Conservation (phyloP, 768 basidiomycete species). For the Leucocoprinus leucothites region DNA sequence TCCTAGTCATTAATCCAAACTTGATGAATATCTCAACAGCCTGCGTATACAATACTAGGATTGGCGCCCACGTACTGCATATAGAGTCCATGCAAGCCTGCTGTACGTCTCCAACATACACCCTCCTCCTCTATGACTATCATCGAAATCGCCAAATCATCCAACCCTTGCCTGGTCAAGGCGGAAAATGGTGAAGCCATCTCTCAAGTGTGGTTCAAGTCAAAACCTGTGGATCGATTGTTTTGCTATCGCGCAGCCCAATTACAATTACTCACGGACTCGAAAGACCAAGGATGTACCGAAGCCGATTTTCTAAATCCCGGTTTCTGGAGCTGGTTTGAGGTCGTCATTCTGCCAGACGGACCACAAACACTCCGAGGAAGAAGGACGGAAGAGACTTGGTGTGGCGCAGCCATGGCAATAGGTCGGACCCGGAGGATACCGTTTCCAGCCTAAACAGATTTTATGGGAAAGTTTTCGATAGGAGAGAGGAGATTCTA, state of each 20-base stretch:
- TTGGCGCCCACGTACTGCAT: too few species aligned
- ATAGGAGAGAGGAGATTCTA: slow-evolving; percentile 19
- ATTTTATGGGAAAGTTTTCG: slow-evolving; percentile 19
- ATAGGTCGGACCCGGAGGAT: slow-evolving; percentile 17
- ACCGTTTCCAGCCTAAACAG: slow-evolving; percentile 7
- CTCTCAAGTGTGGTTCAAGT: slow-evolving; percentile 23
- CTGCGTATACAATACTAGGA: too few species aligned
- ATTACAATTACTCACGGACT: slow-evolving; percentile 22
- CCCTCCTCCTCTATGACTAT: slow-evolving; percentile 16
- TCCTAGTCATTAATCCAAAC: too few species aligned
- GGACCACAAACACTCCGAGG: slow-evolving; percentile 7
- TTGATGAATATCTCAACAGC: too few species aligned
- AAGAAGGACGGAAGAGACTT: slow-evolving; percentile 16
- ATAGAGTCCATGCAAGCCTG: too few species aligned
- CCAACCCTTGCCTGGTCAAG: slow-evolving; percentile 9
- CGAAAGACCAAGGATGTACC: slow-evolving; percentile 20
- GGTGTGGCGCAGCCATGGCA: slow-evolving; percentile 20
- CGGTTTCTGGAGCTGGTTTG: slow-evolving; percentile 20
- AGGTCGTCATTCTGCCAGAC: slow-evolving; percentile 17
- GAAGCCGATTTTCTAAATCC: not conserved
- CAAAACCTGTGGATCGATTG: slow-evolving; percentile 17
- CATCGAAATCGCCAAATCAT: slow-evolving; percentile 17
- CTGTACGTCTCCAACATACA: too few species aligned
- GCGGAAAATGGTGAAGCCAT: slow-evolving; percentile 10
- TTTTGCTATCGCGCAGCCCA: slow-evolving; percentile 21